Conservation (phyloP, 2,329 filamentous ascomycete species). For the Plectosphaerella plurivora region DNA sequence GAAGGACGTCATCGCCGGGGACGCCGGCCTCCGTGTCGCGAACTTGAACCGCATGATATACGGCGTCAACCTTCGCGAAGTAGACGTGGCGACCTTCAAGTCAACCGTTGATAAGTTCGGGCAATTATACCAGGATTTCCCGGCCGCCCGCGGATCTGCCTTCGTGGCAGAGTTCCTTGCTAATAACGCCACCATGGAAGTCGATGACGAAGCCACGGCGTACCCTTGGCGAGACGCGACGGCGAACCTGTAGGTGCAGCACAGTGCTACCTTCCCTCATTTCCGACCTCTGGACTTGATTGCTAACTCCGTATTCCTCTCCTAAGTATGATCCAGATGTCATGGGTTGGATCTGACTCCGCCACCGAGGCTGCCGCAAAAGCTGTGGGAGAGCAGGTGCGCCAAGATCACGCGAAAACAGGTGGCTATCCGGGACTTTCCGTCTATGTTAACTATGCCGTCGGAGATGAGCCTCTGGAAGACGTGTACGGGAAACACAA, state of each 20-base stretch:
- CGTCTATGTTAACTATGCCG: slow-evolving; percentile 25
- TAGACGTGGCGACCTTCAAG: neutral
- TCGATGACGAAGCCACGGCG: slow-evolving; percentile 23
- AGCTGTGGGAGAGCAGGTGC: neutral
- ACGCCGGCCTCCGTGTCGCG: neutral
- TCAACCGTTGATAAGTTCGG: neutral
- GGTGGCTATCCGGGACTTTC: neutral
- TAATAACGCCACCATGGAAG: slow-evolving; percentile 25
- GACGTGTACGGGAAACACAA: slow-evolving; percentile 18
- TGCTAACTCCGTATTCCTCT: neutral
- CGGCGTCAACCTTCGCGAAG: neutral
- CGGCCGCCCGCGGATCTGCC: neutral
- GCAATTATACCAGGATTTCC: neutral
- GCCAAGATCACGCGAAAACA: neutral
- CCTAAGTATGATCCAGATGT: neutral
- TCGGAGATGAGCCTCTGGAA: slow-evolving; percentile 21
- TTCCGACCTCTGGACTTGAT: neutral
- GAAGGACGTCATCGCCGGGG: neutral
- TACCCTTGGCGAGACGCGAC: slow-evolving; percentile 24
- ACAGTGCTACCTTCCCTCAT: neutral
- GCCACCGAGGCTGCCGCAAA: neutral
- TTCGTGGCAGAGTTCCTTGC: slow-evolving; percentile 29
- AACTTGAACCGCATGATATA: neutral
- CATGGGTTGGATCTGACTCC: neutral
- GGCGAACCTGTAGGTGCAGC: neutral